These are phyloP conservation scores for Daedaleopsis nitida DNA, from an alignment of 768 basidiomycete species.

Conservation along the genomic window DNA sequence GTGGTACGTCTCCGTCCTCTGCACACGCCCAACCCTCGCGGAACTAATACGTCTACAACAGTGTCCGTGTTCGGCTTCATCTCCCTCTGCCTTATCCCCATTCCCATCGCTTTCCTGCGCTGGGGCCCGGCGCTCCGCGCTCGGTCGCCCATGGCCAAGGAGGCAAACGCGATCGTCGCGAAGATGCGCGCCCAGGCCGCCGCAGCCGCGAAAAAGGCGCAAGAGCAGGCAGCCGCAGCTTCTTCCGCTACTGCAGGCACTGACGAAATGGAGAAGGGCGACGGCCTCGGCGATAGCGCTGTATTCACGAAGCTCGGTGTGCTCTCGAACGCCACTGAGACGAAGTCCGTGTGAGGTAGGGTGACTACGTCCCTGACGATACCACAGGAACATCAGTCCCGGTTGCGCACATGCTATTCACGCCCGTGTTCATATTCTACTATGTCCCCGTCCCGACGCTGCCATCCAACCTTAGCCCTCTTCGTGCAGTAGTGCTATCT, in stretches of 20 bases:
- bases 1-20: conserved; percentile 12
- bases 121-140: conserved; percentile 24
- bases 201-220: conserved; percentile 1
- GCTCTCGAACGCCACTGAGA: neutral
- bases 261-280: neutral
- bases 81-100: conserved; percentile 23
- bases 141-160: conserved; percentile 23
- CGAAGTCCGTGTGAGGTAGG: too few species aligned
- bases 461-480: too few species aligned
- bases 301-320: neutral
- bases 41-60: neutral
- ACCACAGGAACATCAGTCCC: too few species aligned
- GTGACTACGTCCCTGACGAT: too few species aligned
- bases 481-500: too few species aligned
- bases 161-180: conserved; percentile 16
- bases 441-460: too few species aligned
- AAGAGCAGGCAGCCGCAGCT: neutral
- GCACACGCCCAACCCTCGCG: neutral
- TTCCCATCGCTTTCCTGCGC: conserved; percentile 29
- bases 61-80: conserved; percentile 29
- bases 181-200: conserved; percentile 12
- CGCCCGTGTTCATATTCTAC: too few species aligned
- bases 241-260: neutral
- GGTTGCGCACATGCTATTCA: too few species aligned
- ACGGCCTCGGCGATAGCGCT: neutral